Base-by-base conservation (phyloP, 306 rosid species). In the Pyrus communis region DNA sequence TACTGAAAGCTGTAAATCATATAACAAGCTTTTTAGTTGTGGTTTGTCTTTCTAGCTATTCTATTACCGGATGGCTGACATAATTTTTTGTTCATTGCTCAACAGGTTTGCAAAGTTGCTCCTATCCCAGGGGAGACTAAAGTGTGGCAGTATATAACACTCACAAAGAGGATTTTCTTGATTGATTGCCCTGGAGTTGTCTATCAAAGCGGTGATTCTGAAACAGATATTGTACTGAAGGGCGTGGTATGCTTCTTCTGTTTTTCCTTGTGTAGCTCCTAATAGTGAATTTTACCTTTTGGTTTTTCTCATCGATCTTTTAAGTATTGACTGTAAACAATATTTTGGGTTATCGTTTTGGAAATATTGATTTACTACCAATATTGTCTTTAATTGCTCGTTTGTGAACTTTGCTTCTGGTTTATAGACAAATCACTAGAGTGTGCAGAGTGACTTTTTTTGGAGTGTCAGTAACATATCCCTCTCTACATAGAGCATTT, bases 111-210 rank as follows among this genome's bases (percentile, higher is more conserved):
- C 89, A 95, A 92, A 90, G 97, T 90, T 79, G 99, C 99, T 78
- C 97, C 97, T 77, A 95, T 95, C 77, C 97, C 97, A 10, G 97
- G 99, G 84, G 97, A 95, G 78, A 95, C 97, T 10, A 95, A 92
- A 87, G 97, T 92, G 71, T 95, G 97, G 97, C 97, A 95, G 70
- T 95, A 92, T 80, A 92, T 95, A 65, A 90, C 99, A 43, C 97
- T 92, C 69, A 95, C 97, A 27, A 92, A 95, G 92, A 92, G 93
- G 86, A 95, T 92, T 77, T 89, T 92, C 80, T 81, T 95, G 87
- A 95, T 95, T 66, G 99, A 95, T 74, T 92, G 97, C 79, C 97
- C 99, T 2, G 97, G 97, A 58, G 97, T 95, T 78, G 97, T 92
- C 75, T 92, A 95, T 81, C 93, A 95, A 45, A 92, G 85, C 77